Evolutionary conservation across 148 eudicot genomes (phyloP), one percentile per base, ranked within the genome.

Genomic region (Beta vulgaris): DNA sequence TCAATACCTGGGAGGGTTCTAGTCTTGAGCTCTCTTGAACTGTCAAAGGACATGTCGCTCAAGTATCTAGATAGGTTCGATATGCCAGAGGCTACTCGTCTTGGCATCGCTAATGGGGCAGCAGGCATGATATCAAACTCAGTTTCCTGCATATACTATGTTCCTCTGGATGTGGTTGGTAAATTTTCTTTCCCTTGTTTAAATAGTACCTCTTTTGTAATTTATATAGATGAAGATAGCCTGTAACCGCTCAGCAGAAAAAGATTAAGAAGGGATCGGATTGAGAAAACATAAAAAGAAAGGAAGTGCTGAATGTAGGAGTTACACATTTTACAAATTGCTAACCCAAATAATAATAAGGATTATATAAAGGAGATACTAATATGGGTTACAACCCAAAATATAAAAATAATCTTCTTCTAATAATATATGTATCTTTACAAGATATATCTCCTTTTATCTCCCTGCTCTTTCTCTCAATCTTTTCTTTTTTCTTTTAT

Each of bases 91-190:
- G 87, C 93, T 23, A 85, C 97, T 53, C 85, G 92, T 31, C 80
- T 87, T 69, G 97, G 88, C 53, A 40, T 91, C 71, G 90, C 89
- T 63, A 91, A 89, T 82, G 93, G 89, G 74, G 82, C 87, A 62
- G 93, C 90, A n/a, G 97, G 97, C 83, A 88, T 91, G 97, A 72
- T 87, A 44, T 88, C 91, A 39, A 89, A 89, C 75, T 76, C 88
- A 72, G 77, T 85, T 75, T 88, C 97, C 34, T 89, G 87, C 68
- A 82, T 73, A 29, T 88, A 88, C 80, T 91, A 78, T 83, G 97
- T 91, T 63, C 97, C 93, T 60, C 70, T 91, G 67, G 97, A 91
- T 79, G 97, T 91, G 97, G 93, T 90, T 81, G 53, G 90, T 86
- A 70, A 67, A 57, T 61, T 74, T 7, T 16, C 8, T n/a, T 62